Conservation (phyloP, 345 rosid genomes). For the Raphanus sativus region DNA sequence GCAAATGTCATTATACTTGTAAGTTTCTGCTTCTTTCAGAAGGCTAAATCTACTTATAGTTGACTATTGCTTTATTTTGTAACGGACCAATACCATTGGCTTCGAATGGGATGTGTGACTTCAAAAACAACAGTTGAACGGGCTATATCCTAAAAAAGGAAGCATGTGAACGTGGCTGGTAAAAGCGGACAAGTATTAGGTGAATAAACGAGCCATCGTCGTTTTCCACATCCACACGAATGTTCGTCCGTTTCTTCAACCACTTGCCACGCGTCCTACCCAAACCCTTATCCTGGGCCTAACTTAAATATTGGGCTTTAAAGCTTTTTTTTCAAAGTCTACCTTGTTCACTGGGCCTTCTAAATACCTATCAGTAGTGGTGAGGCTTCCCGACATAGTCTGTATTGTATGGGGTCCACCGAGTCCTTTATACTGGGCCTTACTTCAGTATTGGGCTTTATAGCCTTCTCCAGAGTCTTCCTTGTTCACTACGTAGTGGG, state of each 20-base stretch:
- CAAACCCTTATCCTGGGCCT: background rate
- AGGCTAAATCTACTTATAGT: constrained; percentile 19
- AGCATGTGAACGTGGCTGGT: constrained; percentile 34
- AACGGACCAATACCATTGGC: constrained; percentile 19
- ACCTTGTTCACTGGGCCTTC: background rate
- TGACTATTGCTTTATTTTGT: constrained; percentile 17
- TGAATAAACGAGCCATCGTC: constrained; percentile 33
- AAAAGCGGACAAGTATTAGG: constrained; percentile 42
- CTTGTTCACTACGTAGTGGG: background rate
- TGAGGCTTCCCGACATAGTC: background rate
- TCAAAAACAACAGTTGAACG: background rate
- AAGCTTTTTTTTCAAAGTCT: background rate
- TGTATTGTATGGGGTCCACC: constrained; percentile 6
- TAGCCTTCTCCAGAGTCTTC: background rate
- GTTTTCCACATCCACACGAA: constrained; percentile 37
- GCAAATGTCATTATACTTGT: constrained; percentile 8
- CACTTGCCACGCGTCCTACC: constrained; percentile 15
- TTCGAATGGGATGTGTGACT: constrained; percentile 21
- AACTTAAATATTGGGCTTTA: constrained; percentile 7
- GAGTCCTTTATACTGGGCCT: background rate
- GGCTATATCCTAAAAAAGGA: constrained; percentile 9
- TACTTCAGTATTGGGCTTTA: too few relatives aligned
- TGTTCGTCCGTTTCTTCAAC: constrained; percentile 34
- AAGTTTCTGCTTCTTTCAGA: background rate
- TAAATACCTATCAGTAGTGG: background rate